These are phyloP conservation scores for Crithidia sp. DNA, from an alignment of 208 protist genomes.

Conservation along the genomic window DNA sequence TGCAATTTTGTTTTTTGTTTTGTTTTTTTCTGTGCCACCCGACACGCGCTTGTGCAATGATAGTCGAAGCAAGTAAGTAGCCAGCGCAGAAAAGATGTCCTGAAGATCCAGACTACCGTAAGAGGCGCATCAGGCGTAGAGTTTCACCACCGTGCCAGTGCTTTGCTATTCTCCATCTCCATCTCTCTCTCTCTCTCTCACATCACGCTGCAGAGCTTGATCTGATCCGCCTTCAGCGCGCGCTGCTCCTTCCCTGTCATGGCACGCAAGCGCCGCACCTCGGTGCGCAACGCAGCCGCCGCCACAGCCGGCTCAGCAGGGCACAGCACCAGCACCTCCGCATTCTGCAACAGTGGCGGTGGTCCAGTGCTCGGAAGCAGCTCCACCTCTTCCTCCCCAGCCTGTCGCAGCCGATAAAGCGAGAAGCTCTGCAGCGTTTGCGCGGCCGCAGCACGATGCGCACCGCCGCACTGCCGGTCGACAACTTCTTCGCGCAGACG, in stretches of 20 bases:
- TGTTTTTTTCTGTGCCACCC: too few relatives aligned
- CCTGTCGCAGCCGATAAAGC: constrained; percentile 5
- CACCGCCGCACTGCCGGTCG: constrained; percentile 16
- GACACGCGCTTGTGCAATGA: too few relatives aligned
- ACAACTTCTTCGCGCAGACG: constrained; percentile 42
- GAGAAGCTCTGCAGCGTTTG: constrained; percentile 17
- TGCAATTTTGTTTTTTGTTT: too few relatives aligned
- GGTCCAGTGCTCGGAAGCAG: background rate
- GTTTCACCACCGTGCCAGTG: too few relatives aligned
- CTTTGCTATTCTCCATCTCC: too few relatives aligned
- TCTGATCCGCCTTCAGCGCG: constrained; percentile 50
- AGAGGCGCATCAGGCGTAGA: too few relatives aligned
- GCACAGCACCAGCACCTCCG: constrained; percentile 61
- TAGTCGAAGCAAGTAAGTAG: too few relatives aligned
- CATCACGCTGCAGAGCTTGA: constrained; percentile 74
- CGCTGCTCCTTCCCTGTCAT: constrained; percentile 59
- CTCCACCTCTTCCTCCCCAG: background rate
- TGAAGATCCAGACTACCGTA: too few relatives aligned
- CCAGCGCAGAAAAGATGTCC: too few relatives aligned
- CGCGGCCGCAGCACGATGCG: background rate
- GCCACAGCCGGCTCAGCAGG: constrained; percentile 7
- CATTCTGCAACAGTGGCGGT: constrained; percentile 33
- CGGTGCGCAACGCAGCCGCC: constrained; percentile 33
- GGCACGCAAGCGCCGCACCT: constrained; percentile 44
- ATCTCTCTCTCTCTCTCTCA: constrained; percentile 18